These are phyloP conservation scores for Aspergillus tamarii DNA, from an alignment of 2,329 filamentous ascomycete species.

Conservation along the genomic window DNA sequence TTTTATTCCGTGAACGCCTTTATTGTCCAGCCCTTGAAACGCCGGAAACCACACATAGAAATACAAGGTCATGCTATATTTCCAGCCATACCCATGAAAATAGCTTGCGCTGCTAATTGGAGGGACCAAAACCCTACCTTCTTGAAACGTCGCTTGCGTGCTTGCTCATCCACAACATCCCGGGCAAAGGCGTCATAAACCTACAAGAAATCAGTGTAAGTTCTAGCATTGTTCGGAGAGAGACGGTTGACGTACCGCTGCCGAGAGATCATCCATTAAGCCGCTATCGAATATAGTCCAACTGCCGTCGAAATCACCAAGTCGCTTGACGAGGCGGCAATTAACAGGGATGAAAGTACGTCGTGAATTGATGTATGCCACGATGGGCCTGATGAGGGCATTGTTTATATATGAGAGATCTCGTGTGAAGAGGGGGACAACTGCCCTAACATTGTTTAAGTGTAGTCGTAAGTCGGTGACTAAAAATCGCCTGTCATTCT, in stretches of 20 bases:
- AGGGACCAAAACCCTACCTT: slow-evolving; percentile 97
- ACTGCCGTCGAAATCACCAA: slow-evolving; percentile 87
- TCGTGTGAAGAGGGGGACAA: slow-evolving; percentile 87
- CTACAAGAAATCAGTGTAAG: slow-evolving; percentile 37
- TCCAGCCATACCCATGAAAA: slow-evolving; percentile 93
- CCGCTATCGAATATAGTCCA: slow-evolving; percentile 96
- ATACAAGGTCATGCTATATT: slow-evolving; percentile 60
- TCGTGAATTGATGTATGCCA: slow-evolving; percentile 96
- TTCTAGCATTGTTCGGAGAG: not conserved
- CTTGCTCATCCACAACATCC: slow-evolving; percentile 87
- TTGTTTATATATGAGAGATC: slow-evolving; percentile 96
- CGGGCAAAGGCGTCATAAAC: slow-evolving; percentile 92
- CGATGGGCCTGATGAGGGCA: slow-evolving; percentile 90
- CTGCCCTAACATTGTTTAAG: slow-evolving; percentile 90
- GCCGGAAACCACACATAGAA: slow-evolving; percentile 18
- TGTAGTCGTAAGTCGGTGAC: slow-evolving; percentile 95
- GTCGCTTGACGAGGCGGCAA: slow-evolving; percentile 89
- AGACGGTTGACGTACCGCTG: slow-evolving; percentile 60
- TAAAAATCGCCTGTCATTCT: slow-evolving; percentile 71
- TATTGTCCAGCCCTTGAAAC: slow-evolving; percentile 9
- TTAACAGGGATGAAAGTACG: slow-evolving; percentile 94
- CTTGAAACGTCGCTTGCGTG: slow-evolving; percentile 81
- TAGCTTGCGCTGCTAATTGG: slow-evolving; percentile 85
- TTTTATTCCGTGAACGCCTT: slow-evolving; percentile 14
- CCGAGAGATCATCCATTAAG: slow-evolving; percentile 88